phyloP scores from a whole-genome alignment of 306 rosid species.

The Trifolium subterraneum region DNA sequence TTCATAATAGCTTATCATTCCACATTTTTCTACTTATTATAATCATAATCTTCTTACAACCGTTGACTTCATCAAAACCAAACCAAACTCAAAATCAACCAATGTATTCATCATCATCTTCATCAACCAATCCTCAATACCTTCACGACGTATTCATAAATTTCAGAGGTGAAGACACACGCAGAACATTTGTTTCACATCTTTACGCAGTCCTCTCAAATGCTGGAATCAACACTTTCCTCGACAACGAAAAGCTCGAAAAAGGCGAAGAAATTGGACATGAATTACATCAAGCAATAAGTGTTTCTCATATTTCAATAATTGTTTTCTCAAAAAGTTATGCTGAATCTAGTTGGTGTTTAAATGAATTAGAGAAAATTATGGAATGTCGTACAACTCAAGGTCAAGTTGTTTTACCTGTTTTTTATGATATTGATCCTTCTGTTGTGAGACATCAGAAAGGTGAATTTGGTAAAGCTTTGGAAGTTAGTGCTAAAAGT shows the following conservation, averaged over 20 bases:
- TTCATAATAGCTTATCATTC: too few species aligned
- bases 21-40: too few species aligned
- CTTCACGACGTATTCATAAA: constrained; percentile 37
- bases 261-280: neutral
- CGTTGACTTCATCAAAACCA: neutral
- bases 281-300: neutral
- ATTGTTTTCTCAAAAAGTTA: constrained; percentile 21
- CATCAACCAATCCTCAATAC: neutral
- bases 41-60: neutral
- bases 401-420: constrained; percentile 3
- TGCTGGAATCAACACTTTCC: neutral
- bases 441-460: constrained; percentile 8
- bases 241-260: neutral
- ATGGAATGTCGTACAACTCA: neutral
- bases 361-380: neutral
- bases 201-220: constrained; percentile 20
- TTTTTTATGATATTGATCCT: constrained; percentile 20
- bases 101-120: constrained; percentile 12
- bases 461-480: constrained; percentile 14
- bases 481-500: constrained; percentile 8
- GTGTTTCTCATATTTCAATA: constrained; percentile 1
- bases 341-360: constrained; percentile 33
- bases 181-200: neutral
- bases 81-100: neutral
- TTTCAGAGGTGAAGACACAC: constrained; percentile 36